phyloP scores from a whole-genome alignment of 192 early-diverging fungal genomes.

The Podila horticola region DNA sequence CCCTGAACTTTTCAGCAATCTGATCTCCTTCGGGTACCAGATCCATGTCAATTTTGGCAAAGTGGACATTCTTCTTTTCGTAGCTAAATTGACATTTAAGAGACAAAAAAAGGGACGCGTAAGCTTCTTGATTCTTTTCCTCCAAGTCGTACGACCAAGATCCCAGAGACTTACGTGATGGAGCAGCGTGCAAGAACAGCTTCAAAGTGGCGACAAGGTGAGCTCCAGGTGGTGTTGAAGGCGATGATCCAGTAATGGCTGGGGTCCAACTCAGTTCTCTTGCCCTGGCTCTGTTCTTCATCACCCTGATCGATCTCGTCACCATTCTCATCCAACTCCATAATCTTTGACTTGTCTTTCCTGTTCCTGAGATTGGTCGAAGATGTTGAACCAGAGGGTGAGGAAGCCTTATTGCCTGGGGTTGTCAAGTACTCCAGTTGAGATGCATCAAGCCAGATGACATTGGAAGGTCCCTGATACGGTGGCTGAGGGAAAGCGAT shows the following conservation, averaged over 20 bases:
- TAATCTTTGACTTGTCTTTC: conserved; percentile 21
- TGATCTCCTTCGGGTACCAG: conserved; percentile 42
- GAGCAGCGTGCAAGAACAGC: conserved; percentile 59
- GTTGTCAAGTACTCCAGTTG: conserved; percentile 37
- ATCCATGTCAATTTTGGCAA: conserved; percentile 66
- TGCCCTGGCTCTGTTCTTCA: not conserved
- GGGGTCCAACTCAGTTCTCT: conserved; percentile 6
- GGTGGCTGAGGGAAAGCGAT: conserved; percentile 59
- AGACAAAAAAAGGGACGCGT: not conserved
- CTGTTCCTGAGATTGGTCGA: conserved; percentile 12
- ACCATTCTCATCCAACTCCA: conserved; percentile 41
- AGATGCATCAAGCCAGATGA: conserved; percentile 51
- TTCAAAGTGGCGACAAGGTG: conserved; percentile 62
- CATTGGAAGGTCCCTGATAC: conserved; percentile 61
- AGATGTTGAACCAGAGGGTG: conserved; percentile 20
- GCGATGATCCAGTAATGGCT: conserved; percentile 65
- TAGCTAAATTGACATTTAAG: conserved; percentile 18
- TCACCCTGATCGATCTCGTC: conserved; percentile 10
- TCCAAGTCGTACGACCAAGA: not conserved
- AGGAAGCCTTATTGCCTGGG: conserved; percentile 5
- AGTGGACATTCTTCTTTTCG: conserved; percentile 36
- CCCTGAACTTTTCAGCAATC: conserved; percentile 56
- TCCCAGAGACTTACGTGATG: conserved; percentile 47
- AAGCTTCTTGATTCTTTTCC: not conserved
- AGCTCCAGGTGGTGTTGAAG: conserved; percentile 63